Evolutionary conservation across 495 filamentous ascomycete genomes (phyloP), one percentile per base, ranked within the genome.

Genomic region (Monascus purpureus): DNA sequence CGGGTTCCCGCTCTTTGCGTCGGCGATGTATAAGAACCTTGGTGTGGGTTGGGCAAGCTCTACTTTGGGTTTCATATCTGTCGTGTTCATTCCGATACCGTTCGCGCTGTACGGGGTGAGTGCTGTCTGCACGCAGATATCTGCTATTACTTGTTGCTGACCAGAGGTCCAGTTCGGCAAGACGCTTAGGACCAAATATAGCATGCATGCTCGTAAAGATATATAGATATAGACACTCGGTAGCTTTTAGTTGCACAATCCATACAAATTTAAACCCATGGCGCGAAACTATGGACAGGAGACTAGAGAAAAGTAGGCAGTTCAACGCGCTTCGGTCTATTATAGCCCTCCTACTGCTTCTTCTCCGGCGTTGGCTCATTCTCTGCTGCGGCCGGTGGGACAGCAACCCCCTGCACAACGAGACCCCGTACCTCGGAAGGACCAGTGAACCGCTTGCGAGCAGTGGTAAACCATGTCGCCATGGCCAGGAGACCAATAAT

Each of bases 381-480:
- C 20, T 22, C 20, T 9, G 9, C 20, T 5, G 20, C 20, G 5
- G 20, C 20, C 4, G 4, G 5, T 5, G 5, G 5, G 9, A 4
- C 20, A 22, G 9, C 20, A 4, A 22, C 20, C 5, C 20, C 20
- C 5, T 22, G 5, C 4, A 22, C 20, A 22, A 22, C 20, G 5
- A 22, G 5, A 22, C 9, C 20, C 20, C 9, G 5, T 9, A 22
- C 20, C 4, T 9, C 20, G 5, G 5, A 4, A 2, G 70, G 70
- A 0, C 70, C 70, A 4, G 61, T 67, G 35, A 72, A 75, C 3
- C 55, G 36, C 37, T 63, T 65, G 27, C 58, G 34, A 0, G 66
- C 70, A 8, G 61, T 67, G 3, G 59, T 63, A 8, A 70, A 28
- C 71, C 70, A 75, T 0, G 68, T 72, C 2, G 70, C 37, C 0